Evolutionary conservation across 2,329 filamentous ascomycete species (phyloP), one percentile per base, ranked within the genome.

Genomic region (Niveomyces coronatus): DNA sequence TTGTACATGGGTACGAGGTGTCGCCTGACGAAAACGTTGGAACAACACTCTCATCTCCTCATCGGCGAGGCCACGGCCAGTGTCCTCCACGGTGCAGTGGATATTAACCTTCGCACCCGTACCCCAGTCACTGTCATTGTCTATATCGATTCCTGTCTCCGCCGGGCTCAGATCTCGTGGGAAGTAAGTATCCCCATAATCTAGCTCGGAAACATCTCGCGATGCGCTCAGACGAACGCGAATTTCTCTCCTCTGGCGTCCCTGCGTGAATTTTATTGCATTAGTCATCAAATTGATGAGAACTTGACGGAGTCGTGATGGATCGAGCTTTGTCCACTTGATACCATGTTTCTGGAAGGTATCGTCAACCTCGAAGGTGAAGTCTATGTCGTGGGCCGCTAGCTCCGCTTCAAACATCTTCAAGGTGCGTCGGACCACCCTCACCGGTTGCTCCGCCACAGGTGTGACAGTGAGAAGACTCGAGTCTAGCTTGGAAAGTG

Each of bases 331-430:
- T 28, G 82, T 79, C 79, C 80, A 85, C 44, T 82, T 74, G 22
- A 87, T 65, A 3, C 67, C 67, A 32, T 86, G 58, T 13, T 73
- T 65, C 11, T 71, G 64, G 53, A 82, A 85, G 1, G 78, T 79
- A 31, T 79, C 68, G 47, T 84, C 77, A 28, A 87, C 71, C 1
- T 68, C 65, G 47, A 86, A 82, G 27, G 77, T 70, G 56, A 86
- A 74, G 37, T 75, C 68, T 43, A 89, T 88, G 30, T 78, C 76
- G 41, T 84, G 80, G 7, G 78, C 78, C 31, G 75, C 68, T 11
- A 89, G 60, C 53, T 89, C 83, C 8, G 79, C 70, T 57, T 87
- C 82, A 48, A 87, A 86, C 76, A 89, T 85, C 54, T 84, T 85
- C 30, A 85, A 59, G 2, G 80, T 79, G 23, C 76, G 67, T 45